phyloP scores from a whole-genome alignment of 306 rosid species.

The Medicago lupulina region DNA sequence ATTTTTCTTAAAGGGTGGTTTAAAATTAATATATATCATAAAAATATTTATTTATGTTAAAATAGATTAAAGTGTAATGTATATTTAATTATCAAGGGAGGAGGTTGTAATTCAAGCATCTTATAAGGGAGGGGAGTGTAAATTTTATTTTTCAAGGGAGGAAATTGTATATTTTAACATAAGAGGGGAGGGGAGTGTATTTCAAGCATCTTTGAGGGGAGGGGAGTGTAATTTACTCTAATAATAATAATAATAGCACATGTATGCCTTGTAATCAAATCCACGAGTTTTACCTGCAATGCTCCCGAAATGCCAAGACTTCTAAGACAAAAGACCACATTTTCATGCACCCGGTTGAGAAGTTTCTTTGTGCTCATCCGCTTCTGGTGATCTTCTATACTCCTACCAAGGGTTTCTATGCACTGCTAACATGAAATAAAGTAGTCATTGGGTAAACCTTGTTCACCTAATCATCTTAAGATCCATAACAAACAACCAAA shows the following conservation, averaged over 20 bases:
- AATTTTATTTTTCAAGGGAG: no score
- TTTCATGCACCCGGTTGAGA: conserved; percentile 75
- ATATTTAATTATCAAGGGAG: no score
- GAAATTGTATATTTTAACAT: no score
- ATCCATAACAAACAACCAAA: conserved; percentile 38
- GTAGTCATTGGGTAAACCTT: conserved; percentile 32
- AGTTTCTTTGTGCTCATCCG: conserved; percentile 64
- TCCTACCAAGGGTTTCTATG: conserved; percentile 55
- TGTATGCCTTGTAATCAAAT: conserved; percentile 32
- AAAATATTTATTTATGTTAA: no score
- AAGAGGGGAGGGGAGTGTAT: no score
- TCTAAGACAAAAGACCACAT: conserved; percentile 66
- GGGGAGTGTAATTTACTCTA: no score
- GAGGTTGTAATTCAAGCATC: no score
- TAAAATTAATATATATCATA: no score
- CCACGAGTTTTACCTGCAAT: conserved; percentile 62
- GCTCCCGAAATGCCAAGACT: conserved; percentile 93
- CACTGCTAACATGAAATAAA: conserved; percentile 62
- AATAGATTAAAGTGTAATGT: no score
- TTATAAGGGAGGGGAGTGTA: no score
- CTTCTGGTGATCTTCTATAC: conserved; percentile 56
- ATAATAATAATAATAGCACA: conserved; percentile 16
- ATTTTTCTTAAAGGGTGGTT: no score
- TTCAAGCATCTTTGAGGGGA: no score
- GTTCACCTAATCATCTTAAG: conserved; percentile 39